Conservation (phyloP, 331 rosid species). For the Phaseolus coccineus region DNA sequence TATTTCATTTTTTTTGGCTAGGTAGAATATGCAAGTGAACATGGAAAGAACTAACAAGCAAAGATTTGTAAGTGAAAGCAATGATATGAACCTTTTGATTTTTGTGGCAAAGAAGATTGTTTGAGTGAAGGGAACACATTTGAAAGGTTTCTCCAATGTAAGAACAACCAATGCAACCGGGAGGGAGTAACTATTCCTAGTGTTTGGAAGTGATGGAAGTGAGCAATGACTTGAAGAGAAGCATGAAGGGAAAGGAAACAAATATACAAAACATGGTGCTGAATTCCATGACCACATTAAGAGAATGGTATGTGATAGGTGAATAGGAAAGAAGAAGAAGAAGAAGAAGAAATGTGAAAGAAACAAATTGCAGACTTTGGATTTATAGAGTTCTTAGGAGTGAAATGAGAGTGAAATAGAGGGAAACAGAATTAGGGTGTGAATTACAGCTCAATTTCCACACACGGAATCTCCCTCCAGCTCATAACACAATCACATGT, state of each 20-base stretch:
- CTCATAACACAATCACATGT: slow-evolving; percentile 63
- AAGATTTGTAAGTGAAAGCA: not conserved
- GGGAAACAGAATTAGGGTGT: slow-evolving; percentile 19
- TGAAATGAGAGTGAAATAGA: slow-evolving; percentile 20
- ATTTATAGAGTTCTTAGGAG: slow-evolving; percentile 54
- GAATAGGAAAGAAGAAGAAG: slow-evolving; percentile 17
- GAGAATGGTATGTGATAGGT: slow-evolving; percentile 39
- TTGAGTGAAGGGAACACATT: slow-evolving; percentile 66
- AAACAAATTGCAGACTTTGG: slow-evolving; percentile 2
- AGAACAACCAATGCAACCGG: slow-evolving; percentile 64
- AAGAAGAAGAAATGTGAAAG: slow-evolving; percentile 29
- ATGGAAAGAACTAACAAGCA: not conserved
- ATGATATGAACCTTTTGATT: slow-evolving; percentile 42
- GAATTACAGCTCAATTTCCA: slow-evolving; percentile 71
- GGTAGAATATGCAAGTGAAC: slow-evolving; percentile 5
- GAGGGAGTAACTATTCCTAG: slow-evolving; percentile 54
- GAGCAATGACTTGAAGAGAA: slow-evolving; percentile 43
- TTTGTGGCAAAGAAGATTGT: slow-evolving; percentile 61
- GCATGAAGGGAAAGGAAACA: slow-evolving; percentile 33
- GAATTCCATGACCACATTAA: slow-evolving; percentile 31
- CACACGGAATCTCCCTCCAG: slow-evolving; percentile 71
- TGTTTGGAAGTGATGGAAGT: slow-evolving; percentile 42
- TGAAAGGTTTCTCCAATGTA: slow-evolving; percentile 69
- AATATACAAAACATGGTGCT: slow-evolving; percentile 42
- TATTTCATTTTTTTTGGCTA: not conserved